Evolutionary conservation across 345 rosid species (phyloP).

Genomic region (Populus ilicifolia): DNA sequence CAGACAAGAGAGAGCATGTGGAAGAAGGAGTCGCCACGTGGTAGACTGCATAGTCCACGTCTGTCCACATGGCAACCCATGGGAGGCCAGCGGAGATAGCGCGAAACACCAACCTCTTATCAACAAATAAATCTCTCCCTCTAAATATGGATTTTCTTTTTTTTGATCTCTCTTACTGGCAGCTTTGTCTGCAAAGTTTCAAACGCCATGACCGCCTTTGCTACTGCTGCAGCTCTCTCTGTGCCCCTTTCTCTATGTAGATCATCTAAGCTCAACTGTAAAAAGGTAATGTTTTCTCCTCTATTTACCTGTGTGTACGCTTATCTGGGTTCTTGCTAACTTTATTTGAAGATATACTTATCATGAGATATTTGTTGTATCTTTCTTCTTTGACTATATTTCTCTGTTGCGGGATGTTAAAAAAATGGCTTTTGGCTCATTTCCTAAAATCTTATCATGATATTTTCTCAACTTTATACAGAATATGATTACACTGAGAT

Average conservation of each 20-base stretch:
- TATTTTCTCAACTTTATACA: background rate
- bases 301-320: background rate
- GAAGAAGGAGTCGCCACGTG: slow-evolving; percentile 52
- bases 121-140: slow-evolving; percentile 36
- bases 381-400: background rate
- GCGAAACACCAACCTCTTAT: slow-evolving; percentile 62
- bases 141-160: background rate
- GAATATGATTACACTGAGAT: background rate
- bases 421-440: background rate
- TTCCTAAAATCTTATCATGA: background rate
- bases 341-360: background rate
- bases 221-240: slow-evolving; percentile 64
- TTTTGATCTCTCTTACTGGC: background rate
- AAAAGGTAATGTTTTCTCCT: slow-evolving; percentile 48
- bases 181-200: background rate
- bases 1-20: slow-evolving; percentile 45
- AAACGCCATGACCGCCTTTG: slow-evolving; percentile 73
- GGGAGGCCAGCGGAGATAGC: slow-evolving; percentile 77
- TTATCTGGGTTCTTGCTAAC: slow-evolving; percentile 11
- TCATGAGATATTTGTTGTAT: background rate
- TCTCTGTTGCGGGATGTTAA: background rate
- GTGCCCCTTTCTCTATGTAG: slow-evolving; percentile 58
- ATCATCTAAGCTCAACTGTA: slow-evolving; percentile 45
- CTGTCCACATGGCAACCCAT: slow-evolving; percentile 57
- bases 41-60: slow-evolving; percentile 4